A percentile compares a stretch with the other conserved stretches of the same genome.
Evolutionary conservation across 768 basidiomycete genomes (phyloP).

Genomic region (Rhizopogon vesiculosus): DNA sequence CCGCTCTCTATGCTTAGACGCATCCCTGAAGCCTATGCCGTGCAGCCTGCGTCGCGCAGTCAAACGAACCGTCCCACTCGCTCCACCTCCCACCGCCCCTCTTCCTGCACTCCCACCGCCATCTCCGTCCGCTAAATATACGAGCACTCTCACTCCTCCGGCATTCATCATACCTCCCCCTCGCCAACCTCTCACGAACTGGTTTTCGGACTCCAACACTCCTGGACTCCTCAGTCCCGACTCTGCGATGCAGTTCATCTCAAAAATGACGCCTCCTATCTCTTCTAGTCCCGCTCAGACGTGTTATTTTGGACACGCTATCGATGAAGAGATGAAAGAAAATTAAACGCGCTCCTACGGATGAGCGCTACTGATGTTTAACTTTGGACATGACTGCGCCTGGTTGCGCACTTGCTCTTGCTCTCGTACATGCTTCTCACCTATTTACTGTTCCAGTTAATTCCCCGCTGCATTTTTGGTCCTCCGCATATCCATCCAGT

Average conservation of each 20-base stretch:
- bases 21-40: neutral
- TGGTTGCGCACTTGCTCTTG: neutral
- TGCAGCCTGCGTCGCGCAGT: constrained; percentile 37
- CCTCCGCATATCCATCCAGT: neutral
- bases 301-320: neutral
- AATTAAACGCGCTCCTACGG: constrained; percentile 1
- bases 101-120: constrained; percentile 22
- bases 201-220: constrained; percentile 1
- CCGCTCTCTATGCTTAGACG: neutral
- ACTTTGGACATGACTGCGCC: neutral
- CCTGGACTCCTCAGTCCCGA: constrained; percentile 8
- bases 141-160: constrained; percentile 13
- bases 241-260: constrained; percentile 7
- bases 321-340: constrained; percentile 19
- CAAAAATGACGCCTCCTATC: constrained; percentile 6
- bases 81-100: constrained; percentile 23
- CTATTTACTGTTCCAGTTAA: neutral
- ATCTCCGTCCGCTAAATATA: constrained; percentile 15
- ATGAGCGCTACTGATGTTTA: neutral
- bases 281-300: constrained; percentile 9
- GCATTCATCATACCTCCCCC: constrained; percentile 10
- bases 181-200: constrained; percentile 15
- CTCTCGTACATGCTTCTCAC: neutral
- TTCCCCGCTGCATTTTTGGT: neutral
- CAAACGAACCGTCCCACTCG: constrained; percentile 23